Conservation (phyloP, 257 asterid species). For the Salvia miltiorrhiza region DNA sequence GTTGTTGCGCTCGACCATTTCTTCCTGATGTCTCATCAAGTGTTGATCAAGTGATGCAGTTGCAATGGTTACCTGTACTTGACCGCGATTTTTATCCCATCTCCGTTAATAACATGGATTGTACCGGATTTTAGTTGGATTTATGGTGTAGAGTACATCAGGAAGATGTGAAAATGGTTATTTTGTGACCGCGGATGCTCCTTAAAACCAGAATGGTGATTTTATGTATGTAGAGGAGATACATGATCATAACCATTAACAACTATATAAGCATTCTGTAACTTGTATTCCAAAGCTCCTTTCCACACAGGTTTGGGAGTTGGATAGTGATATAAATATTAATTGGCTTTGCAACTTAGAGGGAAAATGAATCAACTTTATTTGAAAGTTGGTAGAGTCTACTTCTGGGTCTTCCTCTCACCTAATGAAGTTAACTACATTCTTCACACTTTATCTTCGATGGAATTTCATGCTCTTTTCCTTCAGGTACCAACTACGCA, state of each 20-base stretch:
- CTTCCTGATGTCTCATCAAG: background rate
- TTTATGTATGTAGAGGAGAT: background rate
- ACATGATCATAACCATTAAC: background rate
- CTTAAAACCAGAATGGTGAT: background rate
- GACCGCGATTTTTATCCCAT: background rate
- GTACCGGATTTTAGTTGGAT: constrained; percentile 8
- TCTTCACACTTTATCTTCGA: too few relatives aligned
- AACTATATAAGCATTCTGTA: background rate
- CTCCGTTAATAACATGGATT: background rate
- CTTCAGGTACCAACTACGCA: too few relatives aligned
- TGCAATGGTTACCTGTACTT: background rate
- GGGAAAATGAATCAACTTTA: too few relatives aligned
- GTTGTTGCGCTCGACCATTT: background rate
- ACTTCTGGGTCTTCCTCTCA: too few relatives aligned
- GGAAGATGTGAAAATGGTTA: constrained; percentile 10
- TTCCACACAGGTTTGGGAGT: background rate
- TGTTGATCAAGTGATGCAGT: background rate
- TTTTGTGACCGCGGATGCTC: background rate
- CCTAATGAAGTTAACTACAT: too few relatives aligned
- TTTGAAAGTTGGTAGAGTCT: too few relatives aligned
- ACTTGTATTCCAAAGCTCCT: background rate
- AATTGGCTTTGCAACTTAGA: too few relatives aligned
- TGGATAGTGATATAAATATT: background rate
- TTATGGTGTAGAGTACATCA: constrained; percentile 6
- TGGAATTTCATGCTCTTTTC: too few relatives aligned